Evolutionary conservation across 1,139 yeast genomes (phyloP), one percentile per base, ranked within the genome.

Genomic region (Nakaseomyces kungkrabaensis): DNA sequence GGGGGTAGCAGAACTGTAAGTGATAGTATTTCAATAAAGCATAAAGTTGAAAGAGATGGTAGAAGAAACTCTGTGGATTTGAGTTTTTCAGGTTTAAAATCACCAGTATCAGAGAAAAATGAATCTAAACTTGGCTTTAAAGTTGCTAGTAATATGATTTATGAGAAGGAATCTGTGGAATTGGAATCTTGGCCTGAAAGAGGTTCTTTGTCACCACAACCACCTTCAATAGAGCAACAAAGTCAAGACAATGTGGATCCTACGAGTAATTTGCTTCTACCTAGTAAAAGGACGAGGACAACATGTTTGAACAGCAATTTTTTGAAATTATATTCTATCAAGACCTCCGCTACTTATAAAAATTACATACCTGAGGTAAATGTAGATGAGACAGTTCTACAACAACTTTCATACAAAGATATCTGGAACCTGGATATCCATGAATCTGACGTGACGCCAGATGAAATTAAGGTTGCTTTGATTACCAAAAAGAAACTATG

Each of bases 401-500:
- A 54, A 26, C 56, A 55, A 43, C 49, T 64, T n/a, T 51, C 57
- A 6, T 51, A 51, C 46, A 40, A 52, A 3, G 64, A 60, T 26
- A 56, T 60, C 25, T 53, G 61, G 53, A 50, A 52, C 2, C 48
- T 61, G 29, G 56, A 60, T 27, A 59, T 60, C 22, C 60, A 61
- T 9, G 49, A 51, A 31, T 48, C 54, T 13, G 54, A 54, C 27
- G 52, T 56, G 11, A 51, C 59, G 8, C 51, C 56, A 9, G 48
- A 55, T 9, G 61, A 58, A 17, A 60, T 63, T 29, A 61, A 62
- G 47, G 47, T 63, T 13, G 68, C 68, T 1, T 55, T 65, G 37
- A 51, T 58, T 10, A 63, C 68, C 1, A 58, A 63, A 42, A 57
- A 62, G 47, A 65, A 65, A 45, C 55, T 65, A 25, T 62, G 67